A percentile compares a stretch with the other conserved stretches of the same genome.
Conservation (phyloP, 768 basidiomycete species). For the Serendipita sp. region DNA sequence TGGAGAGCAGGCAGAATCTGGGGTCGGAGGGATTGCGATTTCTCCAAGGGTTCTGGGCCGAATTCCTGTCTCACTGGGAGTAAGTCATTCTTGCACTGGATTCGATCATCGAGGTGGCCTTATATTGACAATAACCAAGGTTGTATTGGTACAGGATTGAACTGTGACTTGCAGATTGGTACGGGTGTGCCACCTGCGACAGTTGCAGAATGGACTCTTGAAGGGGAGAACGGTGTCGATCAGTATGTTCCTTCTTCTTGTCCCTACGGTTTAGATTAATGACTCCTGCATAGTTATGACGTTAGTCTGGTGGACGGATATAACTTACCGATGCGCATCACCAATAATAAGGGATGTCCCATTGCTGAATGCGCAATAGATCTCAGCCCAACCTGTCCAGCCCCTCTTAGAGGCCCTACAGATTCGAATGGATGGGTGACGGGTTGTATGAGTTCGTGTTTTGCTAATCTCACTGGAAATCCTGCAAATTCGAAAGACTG, state of each 20-base stretch:
- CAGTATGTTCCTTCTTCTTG: conserved; percentile 14
- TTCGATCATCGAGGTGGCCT: background rate
- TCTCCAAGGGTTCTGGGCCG: conserved; percentile 31
- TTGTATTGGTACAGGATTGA: conserved; percentile 30
- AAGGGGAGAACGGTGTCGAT: conserved; percentile 26
- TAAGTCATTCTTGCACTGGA: background rate
- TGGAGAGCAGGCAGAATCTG: conserved; percentile 15
- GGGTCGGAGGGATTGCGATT: conserved; percentile 48
- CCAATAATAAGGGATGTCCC: conserved; percentile 37
- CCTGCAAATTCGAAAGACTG: conserved; percentile 46
- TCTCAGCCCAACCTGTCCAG: conserved; percentile 39
- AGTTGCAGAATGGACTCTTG: conserved; percentile 51
- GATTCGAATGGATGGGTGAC: conserved; percentile 36
- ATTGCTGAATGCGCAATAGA: conserved; percentile 46
- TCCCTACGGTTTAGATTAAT: background rate
- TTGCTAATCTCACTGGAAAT: conserved; percentile 24
- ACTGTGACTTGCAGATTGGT: conserved; percentile 35
- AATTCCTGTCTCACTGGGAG: conserved; percentile 45
- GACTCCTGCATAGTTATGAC: conserved; percentile 13
- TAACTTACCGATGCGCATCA: conserved; percentile 37
- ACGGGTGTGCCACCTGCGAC: conserved; percentile 50
- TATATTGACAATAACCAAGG: background rate
- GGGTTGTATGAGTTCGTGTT: conserved; percentile 46
- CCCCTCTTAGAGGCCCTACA: conserved; percentile 33
- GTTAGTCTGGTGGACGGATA: conserved; percentile 51